These are phyloP conservation scores for Rhizopus sp. DNA, from an alignment of 371 early-diverging fungal genomes.

Conservation along the genomic window DNA sequence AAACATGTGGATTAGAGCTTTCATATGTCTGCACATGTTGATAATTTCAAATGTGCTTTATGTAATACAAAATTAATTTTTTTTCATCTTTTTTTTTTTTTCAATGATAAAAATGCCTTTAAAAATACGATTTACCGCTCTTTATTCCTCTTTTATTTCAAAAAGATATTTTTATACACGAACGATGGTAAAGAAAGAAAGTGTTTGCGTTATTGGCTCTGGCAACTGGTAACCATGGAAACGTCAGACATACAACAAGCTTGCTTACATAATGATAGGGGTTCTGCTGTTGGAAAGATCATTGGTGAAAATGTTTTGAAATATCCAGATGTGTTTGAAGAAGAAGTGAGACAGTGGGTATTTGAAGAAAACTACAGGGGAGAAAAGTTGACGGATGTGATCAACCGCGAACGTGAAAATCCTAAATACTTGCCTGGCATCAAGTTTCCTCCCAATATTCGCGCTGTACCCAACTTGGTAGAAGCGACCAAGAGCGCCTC, in stretches of 20 bases:
- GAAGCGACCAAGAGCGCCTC: conserved; percentile 83
- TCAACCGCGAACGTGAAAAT: conserved; percentile 95
- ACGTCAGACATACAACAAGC: neutral
- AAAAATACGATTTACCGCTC: neutral
- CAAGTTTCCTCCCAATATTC: conserved; percentile 84
- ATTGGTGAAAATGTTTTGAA: conserved; percentile 84
- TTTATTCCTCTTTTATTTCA: neutral
- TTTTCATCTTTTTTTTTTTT: conserved; percentile 1
- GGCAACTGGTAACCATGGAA: conserved; percentile 84
- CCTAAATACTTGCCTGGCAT: conserved; percentile 96
- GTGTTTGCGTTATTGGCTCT: conserved; percentile 89
- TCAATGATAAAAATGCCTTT: neutral
- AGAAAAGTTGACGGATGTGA: conserved; percentile 86
- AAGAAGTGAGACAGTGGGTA: conserved; percentile 93
- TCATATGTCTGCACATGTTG: too few relatives aligned
- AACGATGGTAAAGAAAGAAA: conserved; percentile 51
- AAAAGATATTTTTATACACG: conserved; percentile 3
- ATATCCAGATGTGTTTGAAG: conserved; percentile 66
- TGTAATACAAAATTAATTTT: conserved; percentile 1
- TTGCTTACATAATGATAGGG: conserved; percentile 61
- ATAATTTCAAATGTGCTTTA: too few relatives aligned
- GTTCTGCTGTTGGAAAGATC: conserved; percentile 95
- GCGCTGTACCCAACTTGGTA: conserved; percentile 80
- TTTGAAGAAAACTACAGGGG: conserved; percentile 89
- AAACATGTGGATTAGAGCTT: too few relatives aligned